phyloP scores from a whole-genome alignment of 345 rosid genomes.

The Isatis tinctoria region DNA sequence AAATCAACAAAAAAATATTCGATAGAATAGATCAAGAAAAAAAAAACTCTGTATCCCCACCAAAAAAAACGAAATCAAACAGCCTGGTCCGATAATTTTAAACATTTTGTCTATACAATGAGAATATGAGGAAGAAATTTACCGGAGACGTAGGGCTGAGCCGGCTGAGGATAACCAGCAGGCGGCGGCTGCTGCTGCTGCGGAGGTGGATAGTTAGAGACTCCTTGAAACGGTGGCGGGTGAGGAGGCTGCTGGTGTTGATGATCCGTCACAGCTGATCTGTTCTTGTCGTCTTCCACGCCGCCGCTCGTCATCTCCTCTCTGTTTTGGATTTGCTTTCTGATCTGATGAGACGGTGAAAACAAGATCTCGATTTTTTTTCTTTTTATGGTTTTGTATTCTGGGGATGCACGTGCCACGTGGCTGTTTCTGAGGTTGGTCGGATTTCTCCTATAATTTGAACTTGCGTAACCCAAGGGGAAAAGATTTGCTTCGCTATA shows the following conservation, averaged over 20 bases:
- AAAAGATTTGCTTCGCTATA: not conserved
- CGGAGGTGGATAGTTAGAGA: slow-evolving; percentile 26
- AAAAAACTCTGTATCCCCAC: not conserved
- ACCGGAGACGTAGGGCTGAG: slow-evolving; percentile 28
- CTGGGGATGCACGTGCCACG: slow-evolving; percentile 5
- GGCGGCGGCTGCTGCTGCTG: slow-evolving; percentile 7
- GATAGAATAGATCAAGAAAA: not conserved
- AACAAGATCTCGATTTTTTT: not conserved
- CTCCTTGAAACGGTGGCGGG: slow-evolving; percentile 27
- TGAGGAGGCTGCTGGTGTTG: slow-evolving; percentile 15
- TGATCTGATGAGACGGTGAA: slow-evolving; percentile 12
- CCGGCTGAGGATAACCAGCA: slow-evolving; percentile 26
- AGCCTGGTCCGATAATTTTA: not conserved
- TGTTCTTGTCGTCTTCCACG: slow-evolving; percentile 16
- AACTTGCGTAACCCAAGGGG: not conserved
- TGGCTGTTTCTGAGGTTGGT: slow-evolving; percentile 13
- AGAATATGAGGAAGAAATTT: not conserved
- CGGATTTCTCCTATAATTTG: not conserved
- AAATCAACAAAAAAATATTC: not conserved
- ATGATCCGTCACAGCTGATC: slow-evolving; percentile 16
- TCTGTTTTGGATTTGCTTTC: not conserved
- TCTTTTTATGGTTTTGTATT: not conserved
- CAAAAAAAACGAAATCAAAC: not conserved
- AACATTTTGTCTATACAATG: not conserved
- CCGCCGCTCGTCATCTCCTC: slow-evolving; percentile 22